phyloP scores from a whole-genome alignment of 208 protist genomes.

The Trypanosoma cruzi region DNA sequence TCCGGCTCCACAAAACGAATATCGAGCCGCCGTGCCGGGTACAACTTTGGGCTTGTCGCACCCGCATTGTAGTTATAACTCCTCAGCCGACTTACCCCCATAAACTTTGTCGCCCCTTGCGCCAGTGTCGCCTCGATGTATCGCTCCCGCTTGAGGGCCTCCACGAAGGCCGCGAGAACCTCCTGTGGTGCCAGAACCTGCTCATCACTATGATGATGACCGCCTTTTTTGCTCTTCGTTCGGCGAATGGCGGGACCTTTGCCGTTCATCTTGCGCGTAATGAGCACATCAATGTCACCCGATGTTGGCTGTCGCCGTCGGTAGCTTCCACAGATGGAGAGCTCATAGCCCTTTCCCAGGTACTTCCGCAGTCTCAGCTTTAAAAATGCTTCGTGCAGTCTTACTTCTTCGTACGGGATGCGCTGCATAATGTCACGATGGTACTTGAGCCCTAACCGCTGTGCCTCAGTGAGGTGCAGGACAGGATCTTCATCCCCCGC shows the following conservation, averaged over 20 bases:
- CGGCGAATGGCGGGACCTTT: neutral
- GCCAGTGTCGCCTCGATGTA: conserved; percentile 87
- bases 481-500: conserved; percentile 20
- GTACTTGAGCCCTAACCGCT: conserved; percentile 81
- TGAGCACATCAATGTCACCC: conserved; percentile 89
- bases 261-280: conserved; percentile 51
- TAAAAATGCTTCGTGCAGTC: conserved; percentile 79
- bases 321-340: conserved; percentile 86
- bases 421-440: conserved; percentile 78
- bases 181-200: conserved; percentile 32
- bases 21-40: conserved; percentile 78
- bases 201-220: neutral
- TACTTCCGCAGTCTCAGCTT: conserved; percentile 75
- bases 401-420: conserved; percentile 82
- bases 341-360: conserved; percentile 66
- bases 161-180: conserved; percentile 60
- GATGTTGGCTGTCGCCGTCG: conserved; percentile 55
- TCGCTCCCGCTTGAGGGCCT: conserved; percentile 55
- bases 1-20: conserved; percentile 84
- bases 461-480: conserved; percentile 69
- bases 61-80: conserved; percentile 34
- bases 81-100: conserved; percentile 85
- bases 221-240: conserved; percentile 5
- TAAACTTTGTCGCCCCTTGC: conserved; percentile 87
- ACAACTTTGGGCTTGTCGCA: conserved; percentile 30